Evolutionary conservation across 352 stramenopile genomes (phyloP).

Genomic region (Phytophthora agathidicida): DNA sequence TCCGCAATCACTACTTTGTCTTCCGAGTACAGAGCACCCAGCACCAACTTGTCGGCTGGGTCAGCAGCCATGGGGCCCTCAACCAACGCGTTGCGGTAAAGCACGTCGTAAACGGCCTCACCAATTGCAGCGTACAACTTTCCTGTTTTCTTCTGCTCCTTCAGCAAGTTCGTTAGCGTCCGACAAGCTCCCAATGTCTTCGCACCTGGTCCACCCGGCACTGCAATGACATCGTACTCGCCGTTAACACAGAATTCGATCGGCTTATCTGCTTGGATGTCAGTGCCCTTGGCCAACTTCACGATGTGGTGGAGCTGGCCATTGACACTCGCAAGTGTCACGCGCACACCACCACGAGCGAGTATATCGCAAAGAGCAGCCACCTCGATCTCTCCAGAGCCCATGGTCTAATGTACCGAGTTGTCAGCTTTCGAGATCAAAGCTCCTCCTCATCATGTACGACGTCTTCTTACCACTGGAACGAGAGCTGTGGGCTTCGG

Average conservation of each 20-base stretch:
- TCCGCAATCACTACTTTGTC: conserved; percentile 58
- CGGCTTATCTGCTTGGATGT: conserved; percentile 67
- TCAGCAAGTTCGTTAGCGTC: conserved; percentile 51
- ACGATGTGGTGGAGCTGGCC: conserved; percentile 60
- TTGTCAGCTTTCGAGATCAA: not conserved
- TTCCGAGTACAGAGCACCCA: conserved; percentile 58
- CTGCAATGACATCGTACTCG: conserved; percentile 65
- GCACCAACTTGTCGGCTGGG: conserved; percentile 36
- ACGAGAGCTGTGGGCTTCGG: conserved; percentile 70
- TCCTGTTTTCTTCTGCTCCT: conserved; percentile 52
- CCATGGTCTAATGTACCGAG: conserved; percentile 41
- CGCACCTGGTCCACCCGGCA: conserved; percentile 64
- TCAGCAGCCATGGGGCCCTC: conserved; percentile 51
- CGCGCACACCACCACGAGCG: conserved; percentile 60
- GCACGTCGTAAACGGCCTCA: conserved; percentile 55
- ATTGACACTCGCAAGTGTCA: conserved; percentile 64
- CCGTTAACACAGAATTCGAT: conserved; percentile 66
- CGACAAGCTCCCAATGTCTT: conserved; percentile 50
- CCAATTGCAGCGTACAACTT: conserved; percentile 66
- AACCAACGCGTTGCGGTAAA: conserved; percentile 59
- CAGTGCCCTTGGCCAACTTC: conserved; percentile 54
- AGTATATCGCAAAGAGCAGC: conserved; percentile 56
- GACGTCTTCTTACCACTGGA: conserved; percentile 55
- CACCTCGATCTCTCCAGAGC: conserved; percentile 74
- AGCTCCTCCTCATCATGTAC: conserved; percentile 3